Evolutionary conservation across 164 flowering plant species (phyloP).

Genomic region (Stephania cephalantha): DNA sequence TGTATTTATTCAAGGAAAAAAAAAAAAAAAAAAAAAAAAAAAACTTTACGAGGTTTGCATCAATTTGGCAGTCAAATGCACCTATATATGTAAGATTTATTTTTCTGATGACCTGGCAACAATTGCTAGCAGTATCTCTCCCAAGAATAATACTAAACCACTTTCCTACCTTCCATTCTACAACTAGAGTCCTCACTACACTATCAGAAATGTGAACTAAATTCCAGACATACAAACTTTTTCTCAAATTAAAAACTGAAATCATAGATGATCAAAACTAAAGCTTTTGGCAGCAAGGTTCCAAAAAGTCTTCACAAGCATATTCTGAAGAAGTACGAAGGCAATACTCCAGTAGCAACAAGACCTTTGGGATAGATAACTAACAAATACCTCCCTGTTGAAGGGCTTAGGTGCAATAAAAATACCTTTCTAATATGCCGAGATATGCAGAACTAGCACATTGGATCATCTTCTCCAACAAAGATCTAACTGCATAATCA

Average conservation of each 20-base stretch:
- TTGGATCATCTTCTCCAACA: slow-evolving; percentile 89
- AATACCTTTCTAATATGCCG: slow-evolving; percentile 82
- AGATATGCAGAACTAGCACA: slow-evolving; percentile 90
- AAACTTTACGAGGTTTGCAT: background rate
- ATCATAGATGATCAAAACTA: background rate
- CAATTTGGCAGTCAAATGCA: background rate
- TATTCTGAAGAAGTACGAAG: background rate
- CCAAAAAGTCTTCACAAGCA: background rate
- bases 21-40: too few species aligned
- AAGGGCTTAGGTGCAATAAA: background rate
- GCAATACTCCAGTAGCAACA: too few species aligned
- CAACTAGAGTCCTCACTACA: background rate
- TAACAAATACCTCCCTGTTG: background rate
- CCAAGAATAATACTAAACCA: background rate
- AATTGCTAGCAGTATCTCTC: too few species aligned
- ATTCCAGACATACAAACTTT: background rate
- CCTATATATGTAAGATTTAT: background rate
- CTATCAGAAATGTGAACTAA: background rate
- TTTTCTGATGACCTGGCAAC: background rate
- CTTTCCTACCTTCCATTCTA: background rate
- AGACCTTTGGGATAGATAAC: background rate
- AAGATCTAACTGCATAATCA: slow-evolving; percentile 74
- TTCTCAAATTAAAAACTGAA: background rate
- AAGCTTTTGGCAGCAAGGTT: background rate
- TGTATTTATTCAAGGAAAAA: too few species aligned